Percentiles rank a stretch among this genome's conserved stretches.
phyloP scores from a whole-genome alignment of 441 rosid species.

The Omphalea diandra region DNA sequence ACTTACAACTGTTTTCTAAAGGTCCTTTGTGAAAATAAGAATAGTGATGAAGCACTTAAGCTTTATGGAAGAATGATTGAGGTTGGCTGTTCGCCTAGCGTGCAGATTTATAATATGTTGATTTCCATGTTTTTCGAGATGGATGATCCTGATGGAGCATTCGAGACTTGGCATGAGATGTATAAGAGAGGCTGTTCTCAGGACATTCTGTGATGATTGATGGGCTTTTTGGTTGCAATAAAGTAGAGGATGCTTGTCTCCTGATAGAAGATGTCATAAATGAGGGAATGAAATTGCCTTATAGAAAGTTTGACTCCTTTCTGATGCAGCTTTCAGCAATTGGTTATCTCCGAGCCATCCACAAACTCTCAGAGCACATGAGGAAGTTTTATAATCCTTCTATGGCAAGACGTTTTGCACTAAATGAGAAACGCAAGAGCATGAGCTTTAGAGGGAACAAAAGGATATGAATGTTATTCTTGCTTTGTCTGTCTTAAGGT shows the following conservation, averaged over 20 bases:
- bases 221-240: constrained; percentile 74
- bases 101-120: constrained; percentile 81
- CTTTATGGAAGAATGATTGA: constrained; percentile 67
- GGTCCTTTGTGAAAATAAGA: constrained; percentile 66
- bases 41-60: constrained; percentile 68
- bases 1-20: constrained; percentile 85
- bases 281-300: constrained; percentile 71
- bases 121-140: constrained; percentile 70
- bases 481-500: constrained; percentile 1
- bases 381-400: constrained; percentile 78
- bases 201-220: constrained; percentile 77
- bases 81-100: constrained; percentile 72
- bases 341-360: constrained; percentile 72
- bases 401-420: constrained; percentile 76
- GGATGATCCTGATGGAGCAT: constrained; percentile 72
- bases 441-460: constrained; percentile 58
- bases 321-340: constrained; percentile 67
- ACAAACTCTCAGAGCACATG: constrained; percentile 82
- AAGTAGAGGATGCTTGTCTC: constrained; percentile 65
- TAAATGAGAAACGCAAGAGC: constrained; percentile 69
- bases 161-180: constrained; percentile 84
- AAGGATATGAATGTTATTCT: constrained; percentile 9
- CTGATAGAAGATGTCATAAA: constrained; percentile 68
- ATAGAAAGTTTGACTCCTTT: constrained; percentile 67
- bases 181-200: constrained; percentile 52